Evolutionary conservation across 768 basidiomycete genomes (phyloP).

Genomic region (Boletus coccyginus): DNA sequence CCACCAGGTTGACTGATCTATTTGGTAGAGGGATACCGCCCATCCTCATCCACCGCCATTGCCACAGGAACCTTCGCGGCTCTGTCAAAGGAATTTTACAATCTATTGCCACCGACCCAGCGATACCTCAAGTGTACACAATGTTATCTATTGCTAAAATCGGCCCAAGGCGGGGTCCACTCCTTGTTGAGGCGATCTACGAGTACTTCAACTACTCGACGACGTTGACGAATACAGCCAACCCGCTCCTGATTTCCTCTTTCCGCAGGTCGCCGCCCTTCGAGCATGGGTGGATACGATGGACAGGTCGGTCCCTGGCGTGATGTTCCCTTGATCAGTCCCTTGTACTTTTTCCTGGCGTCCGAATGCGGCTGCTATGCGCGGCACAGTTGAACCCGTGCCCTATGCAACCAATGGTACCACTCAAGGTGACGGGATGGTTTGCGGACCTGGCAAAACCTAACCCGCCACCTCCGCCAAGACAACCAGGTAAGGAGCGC

Average conservation of each 20-base stretch:
- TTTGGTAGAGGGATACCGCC: slow-evolving; percentile 37
- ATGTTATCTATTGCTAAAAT: no score
- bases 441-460: no score
- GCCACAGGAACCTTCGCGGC: slow-evolving; percentile 29
- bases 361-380: no score
- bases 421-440: no score
- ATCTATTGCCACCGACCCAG: no score
- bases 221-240: slow-evolving; percentile 34
- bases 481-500: no score
- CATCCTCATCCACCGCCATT: slow-evolving; percentile 46
- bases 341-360: no score
- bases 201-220: slow-evolving; percentile 36
- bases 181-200: no score
- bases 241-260: slow-evolving; percentile 39
- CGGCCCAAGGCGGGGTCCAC: not conserved
- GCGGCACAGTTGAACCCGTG: no score
- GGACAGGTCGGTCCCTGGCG: slow-evolving; percentile 38
- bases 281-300: slow-evolving; percentile 46
- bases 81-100: slow-evolving; percentile 25
- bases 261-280: slow-evolving; percentile 47
- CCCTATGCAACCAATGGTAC: no score
- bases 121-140: no score
- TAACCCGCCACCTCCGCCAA: no score
- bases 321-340: not conserved
- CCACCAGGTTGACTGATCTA: not conserved